Base-by-base conservation (phyloP, 208 protist genomes). In the Spongospora subterranea region DNA sequence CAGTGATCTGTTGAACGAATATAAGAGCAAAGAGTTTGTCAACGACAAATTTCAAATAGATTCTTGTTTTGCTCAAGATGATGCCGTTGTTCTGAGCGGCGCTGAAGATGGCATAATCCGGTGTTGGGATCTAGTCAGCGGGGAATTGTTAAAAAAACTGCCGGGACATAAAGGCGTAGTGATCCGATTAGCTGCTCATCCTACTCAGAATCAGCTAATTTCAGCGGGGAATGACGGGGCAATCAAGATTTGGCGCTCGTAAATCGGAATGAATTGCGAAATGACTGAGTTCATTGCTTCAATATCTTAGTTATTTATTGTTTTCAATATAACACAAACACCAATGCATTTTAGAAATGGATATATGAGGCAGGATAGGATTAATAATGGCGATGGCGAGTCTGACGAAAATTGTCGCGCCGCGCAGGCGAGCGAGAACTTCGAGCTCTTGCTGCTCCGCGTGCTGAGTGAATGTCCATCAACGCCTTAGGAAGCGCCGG, bases 51-150 rank as follows among this genome's bases (percentile, higher is more conserved):
- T 77, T 77, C 65, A 92, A 38, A 29, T 94, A 0, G 89, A 92
- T 46, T 88, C 91, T n/a, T n/a, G 32, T 13, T 41, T 94, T 0
- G 29, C 77, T 20, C 43, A 1, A n/a, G 88, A 93, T 46, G 93
- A 94, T 53, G 45, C 65, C 29, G 13, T 54, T 46, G 92, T 93
- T 6, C n/a, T 92, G 29, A 40, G 20, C 45, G 93, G 93, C 43
- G 90, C 90, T 0, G 93, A 94, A 90, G 92, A 93, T n/a, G 92
- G 90, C 29, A 0, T 1, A 13, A 0, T 93, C 29, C 50, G 71
- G 66, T 29, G 82, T 0, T 94, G 92, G 92, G 88, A 91, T 66
- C 92, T 94, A 0, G 93, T 94, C 35, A 35, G 43, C 17, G 82
- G 46, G 0, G 35, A 91, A 24, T 24, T 11, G 0, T 0, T 91